phyloP scores from a whole-genome alignment of 2,329 filamentous ascomycete species.

The Dryadomyces quercivorus region DNA sequence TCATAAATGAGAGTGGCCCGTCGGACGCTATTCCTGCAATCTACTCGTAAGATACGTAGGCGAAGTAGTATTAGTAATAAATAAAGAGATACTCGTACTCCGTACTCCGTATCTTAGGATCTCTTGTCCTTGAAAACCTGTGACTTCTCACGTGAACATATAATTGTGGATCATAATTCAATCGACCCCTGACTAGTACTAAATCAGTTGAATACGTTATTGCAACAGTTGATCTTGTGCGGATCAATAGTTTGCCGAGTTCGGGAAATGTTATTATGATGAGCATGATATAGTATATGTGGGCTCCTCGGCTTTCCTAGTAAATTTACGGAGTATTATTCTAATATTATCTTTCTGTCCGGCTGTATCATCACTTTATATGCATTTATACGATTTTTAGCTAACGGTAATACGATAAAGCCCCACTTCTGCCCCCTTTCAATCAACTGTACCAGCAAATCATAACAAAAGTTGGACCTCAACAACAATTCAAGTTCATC shows the following conservation, averaged over 20 bases:
- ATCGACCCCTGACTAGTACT: conserved; percentile 2
- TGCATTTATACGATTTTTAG: neutral
- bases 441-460: neutral
- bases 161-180: neutral
- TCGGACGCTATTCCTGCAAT: no score
- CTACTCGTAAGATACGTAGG: no score
- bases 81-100: neutral
- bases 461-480: conserved; percentile 1
- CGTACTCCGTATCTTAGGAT: no score
- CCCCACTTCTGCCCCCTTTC: conserved; percentile 2
- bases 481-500: neutral
- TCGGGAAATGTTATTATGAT: neutral
- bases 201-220: neutral
- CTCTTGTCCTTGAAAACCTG: neutral
- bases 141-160: neutral
- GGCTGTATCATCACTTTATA: neutral
- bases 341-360: neutral
- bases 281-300: neutral
- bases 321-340: neutral
- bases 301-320: neutral
- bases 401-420: neutral
- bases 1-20: no score
- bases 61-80: neutral
- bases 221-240: neutral
- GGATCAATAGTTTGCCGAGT: neutral